Conservation (phyloP, 371 early-diverging fungal genomes). For the Blakeslea trispora region DNA sequence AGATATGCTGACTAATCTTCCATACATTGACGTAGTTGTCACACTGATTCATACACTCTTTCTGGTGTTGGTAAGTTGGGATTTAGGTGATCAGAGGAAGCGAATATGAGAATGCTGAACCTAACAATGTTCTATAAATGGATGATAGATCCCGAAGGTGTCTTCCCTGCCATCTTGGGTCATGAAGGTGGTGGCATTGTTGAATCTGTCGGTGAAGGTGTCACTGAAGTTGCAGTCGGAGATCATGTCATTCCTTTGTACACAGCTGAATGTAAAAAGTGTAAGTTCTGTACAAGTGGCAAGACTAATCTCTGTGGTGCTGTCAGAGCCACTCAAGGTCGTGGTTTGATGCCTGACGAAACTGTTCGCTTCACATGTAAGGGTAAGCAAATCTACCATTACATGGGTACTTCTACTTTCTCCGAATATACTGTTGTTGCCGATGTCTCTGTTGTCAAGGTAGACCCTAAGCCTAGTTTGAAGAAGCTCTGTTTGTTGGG, state of each 20-base stretch:
- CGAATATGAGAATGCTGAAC: too few species aligned
- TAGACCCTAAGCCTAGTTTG: conserved; percentile 75
- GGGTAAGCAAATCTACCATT: conserved; percentile 88
- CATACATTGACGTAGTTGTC: conserved; percentile 56
- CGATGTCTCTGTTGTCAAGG: conserved; percentile 92
- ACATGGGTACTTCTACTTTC: conserved; percentile 97
- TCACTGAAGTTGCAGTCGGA: conserved; percentile 85
- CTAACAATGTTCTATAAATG: too few species aligned
- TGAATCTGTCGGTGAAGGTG: conserved; percentile 96
- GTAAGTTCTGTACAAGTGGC: conserved; percentile 94
- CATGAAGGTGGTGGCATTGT: conserved; percentile 97
- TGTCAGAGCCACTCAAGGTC: conserved; percentile 91
- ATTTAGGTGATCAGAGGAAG: background rate
- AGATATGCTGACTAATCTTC: background rate
- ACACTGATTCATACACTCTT: conserved; percentile 94
- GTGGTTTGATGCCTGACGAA: conserved; percentile 94
- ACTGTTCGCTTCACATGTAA: conserved; percentile 93
- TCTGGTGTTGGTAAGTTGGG: conserved; percentile 73
- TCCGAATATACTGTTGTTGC: conserved; percentile 93
- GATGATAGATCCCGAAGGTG: conserved; percentile 77
- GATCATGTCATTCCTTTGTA: conserved; percentile 97
- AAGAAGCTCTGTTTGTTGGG: conserved; percentile 91
- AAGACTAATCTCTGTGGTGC: conserved; percentile 96
- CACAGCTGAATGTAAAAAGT: conserved; percentile 89
- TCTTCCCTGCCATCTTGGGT: conserved; percentile 92